These are phyloP conservation scores for Actinomortierella wolfii DNA, from an alignment of 371 early-diverging fungal genomes.

Conservation along the genomic window DNA sequence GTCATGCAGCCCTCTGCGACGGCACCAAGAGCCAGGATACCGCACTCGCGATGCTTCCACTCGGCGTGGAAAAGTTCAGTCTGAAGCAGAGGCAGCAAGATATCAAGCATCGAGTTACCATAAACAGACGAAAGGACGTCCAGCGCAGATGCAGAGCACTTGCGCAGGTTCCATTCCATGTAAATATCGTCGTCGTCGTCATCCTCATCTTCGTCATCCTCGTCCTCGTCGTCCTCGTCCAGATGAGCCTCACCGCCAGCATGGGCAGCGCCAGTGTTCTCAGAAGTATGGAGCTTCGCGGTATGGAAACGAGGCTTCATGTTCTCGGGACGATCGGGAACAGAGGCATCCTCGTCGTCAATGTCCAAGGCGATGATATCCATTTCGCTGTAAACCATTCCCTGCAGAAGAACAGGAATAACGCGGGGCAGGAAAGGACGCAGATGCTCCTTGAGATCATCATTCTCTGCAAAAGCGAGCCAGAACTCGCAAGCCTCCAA, in stretches of 20 bases:
- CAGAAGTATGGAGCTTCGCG: slow-evolving; percentile 75
- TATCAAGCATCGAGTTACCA: slow-evolving; percentile 76
- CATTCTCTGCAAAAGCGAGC: slow-evolving; percentile 94
- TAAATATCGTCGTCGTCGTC: slow-evolving; percentile 89
- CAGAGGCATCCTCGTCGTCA: slow-evolving; percentile 81
- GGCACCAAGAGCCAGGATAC: slow-evolving; percentile 96
- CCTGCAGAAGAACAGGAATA: slow-evolving; percentile 88
- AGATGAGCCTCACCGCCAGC: slow-evolving; percentile 38
- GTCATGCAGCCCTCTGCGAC: slow-evolving; percentile 92
- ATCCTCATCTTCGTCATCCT: slow-evolving; percentile 83
- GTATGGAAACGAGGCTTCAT: slow-evolving; percentile 94
- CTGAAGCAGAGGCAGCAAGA: slow-evolving; percentile 88
- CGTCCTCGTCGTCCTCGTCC: slow-evolving; percentile 77
- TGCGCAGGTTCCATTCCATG: slow-evolving; percentile 95
- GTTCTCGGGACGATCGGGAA: slow-evolving; percentile 88
- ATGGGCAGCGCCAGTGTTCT: slow-evolving; percentile 54
- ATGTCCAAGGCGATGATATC: slow-evolving; percentile 81
- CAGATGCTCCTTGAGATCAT: slow-evolving; percentile 75
- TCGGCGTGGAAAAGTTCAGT: slow-evolving; percentile 77
- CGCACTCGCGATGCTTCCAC: slow-evolving; percentile 93
- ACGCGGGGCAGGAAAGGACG: slow-evolving; percentile 79
- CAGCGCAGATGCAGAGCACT: slow-evolving; percentile 95
- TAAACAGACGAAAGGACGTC: slow-evolving; percentile 92
- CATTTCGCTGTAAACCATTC: slow-evolving; percentile 95
- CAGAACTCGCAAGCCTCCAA: slow-evolving; percentile 98